phyloP scores from a whole-genome alignment of 257 asterid genomes.

The Solanum sejunctum region DNA sequence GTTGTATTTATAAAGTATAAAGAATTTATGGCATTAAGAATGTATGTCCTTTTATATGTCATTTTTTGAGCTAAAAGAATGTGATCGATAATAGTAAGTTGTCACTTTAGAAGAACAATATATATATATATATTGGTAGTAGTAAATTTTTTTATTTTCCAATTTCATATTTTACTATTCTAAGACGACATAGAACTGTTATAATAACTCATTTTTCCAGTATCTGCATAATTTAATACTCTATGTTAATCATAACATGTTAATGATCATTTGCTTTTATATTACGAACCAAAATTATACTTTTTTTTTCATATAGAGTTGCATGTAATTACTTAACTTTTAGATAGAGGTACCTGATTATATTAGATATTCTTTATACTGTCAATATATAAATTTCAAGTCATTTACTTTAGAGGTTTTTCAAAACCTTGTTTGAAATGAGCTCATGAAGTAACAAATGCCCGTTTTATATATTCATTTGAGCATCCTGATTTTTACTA shows the following conservation, averaged over 20 bases:
- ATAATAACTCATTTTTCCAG: neutral
- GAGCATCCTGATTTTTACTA: too few species aligned
- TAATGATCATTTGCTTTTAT: neutral
- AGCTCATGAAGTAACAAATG: too few species aligned
- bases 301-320: neutral
- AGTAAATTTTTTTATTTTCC: neutral
- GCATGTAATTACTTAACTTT: neutral
- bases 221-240: too few species aligned
- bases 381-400: neutral
- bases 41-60: neutral
- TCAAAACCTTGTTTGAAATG: neutral
- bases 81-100: neutral
- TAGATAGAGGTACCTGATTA: too few species aligned
- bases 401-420: neutral
- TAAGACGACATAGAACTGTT: neutral
- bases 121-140: neutral
- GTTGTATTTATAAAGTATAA: too few species aligned
- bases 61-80: neutral
- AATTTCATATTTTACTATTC: neutral
- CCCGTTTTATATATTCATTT: too few species aligned
- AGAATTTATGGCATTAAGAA: neutral
- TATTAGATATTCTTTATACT: neutral
- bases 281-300: neutral
- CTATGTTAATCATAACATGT: too few species aligned
- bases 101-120: neutral